Base-by-base conservation (phyloP, 202 grass and related monocot species). In the Carex sylvatica region DNA sequence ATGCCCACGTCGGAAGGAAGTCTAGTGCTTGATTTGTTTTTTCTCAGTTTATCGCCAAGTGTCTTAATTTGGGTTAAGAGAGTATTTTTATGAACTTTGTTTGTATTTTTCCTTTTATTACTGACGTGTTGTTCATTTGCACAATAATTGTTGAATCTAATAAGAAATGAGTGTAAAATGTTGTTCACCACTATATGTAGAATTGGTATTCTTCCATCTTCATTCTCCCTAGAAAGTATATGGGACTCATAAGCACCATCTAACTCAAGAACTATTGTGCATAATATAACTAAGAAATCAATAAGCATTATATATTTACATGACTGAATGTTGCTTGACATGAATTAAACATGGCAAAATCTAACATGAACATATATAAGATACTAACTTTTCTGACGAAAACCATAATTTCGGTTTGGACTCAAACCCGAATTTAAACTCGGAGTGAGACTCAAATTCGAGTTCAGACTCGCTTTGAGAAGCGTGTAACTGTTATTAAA, bases 81-180 rank as follows among this genome's bases (percentile, higher is more conserved):
- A 66, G 79, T 81, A 44, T 81, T 67, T 36, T 82, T 16, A 69
- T 67, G 35, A 54, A 30, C 28, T 36, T 66, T n/a, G 10, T 22
- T 51, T 81, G 60, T 30, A 65, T 65, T 64, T 40, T 62, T 81
- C 35, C 72, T 31, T 75, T 64, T 22, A 51, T 67, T 67, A 31
- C 42, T 67, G 30, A 9, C 4, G 38, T 69, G 44, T 53, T 82
- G 22, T 82, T 20, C 31, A 82, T 56, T 14, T 65, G 42, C 28
- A 49, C 8, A 15, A 23, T 54, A 35, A 82, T 55, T 82, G 80
- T 82, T 82, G 42, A 69, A 82, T 82, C 80, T 70, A 82, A 82
- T 55, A 46, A 53, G 63, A 69, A 82, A 70, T 16, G 26, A 82
- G 23, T 65, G 68, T 69, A 61, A 67, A 10, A 70, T 53, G 40